Base-by-base conservation (phyloP, 202 grass and related monocot genomes). In the Setaria viridis region DNA sequence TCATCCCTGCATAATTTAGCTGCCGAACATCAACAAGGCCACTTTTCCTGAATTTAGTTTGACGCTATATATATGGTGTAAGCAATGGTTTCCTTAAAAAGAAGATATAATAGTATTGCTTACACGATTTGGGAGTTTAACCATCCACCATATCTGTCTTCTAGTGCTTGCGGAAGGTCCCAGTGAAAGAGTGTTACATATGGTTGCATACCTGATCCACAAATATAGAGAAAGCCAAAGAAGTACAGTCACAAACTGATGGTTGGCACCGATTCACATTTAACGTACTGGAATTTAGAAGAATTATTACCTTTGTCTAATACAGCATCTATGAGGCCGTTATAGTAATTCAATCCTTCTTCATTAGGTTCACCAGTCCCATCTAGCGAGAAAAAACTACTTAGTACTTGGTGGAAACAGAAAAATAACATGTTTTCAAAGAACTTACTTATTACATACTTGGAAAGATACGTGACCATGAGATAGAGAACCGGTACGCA, bases 401-500 rank as follows among this genome's bases (percentile, higher is more conserved):
- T 6, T 60, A 34, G 30, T 67, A 77, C 3, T 80, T 64, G 78
- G 72, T 79, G 58, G 17, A 47, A 55, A 76, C 17, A 74, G 2
- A 30, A 54, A 84, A 55, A 39, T 33, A 72, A 60, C 34, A 25
- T 65, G 11, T 17, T 83, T 46, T 78, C 16, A 62, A 70, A 63
- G 9, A 58, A 53, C n/a, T 69, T 85, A 70, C 16, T 71, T 62
- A 41, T 79, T 48, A 74, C 88, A 80, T 96, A 99, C 93, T 99
- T 87, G 93, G 93, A 76, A 99, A 99, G 62, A 99, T 96, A 67
- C 97, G 87, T 41, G 97, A 74, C 97, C 97, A 99, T 81, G 97
- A 94, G 67, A 99, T 99, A 39, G 97, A 99, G 88, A 99, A 99
- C 39, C 97, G 81, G 80, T 96, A 96, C 37, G 97, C 92, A 91